A percentile compares a stretch with the other conserved stretches of the same genome.
Evolutionary conservation across 306 rosid genomes (phyloP).

Genomic region (Cercis canadensis): DNA sequence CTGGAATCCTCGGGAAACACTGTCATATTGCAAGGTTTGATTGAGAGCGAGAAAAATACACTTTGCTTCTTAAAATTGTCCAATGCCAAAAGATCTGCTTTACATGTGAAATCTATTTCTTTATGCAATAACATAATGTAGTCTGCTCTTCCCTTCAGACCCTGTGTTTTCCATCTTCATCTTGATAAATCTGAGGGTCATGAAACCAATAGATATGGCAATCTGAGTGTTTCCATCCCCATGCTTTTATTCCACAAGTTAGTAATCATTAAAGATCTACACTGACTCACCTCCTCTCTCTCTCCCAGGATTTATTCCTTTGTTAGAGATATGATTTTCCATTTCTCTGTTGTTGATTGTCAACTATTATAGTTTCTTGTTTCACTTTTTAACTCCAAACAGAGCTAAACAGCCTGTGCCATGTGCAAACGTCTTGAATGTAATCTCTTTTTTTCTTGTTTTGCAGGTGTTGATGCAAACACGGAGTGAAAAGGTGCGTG

Average conservation of each 20-base stretch:
- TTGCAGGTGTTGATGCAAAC: slow-evolving; percentile 92
- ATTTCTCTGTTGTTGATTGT: not conserved
- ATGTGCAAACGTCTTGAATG: not conserved
- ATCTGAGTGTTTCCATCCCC: not conserved
- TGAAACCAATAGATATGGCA: not conserved
- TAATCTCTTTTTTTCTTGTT: slow-evolving; percentile 12
- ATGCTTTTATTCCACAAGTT: not conserved
- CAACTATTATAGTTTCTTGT: not conserved
- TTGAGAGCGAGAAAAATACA: not conserved
- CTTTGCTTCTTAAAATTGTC: not conserved
- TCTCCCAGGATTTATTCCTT: not conserved
- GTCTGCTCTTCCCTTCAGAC: not conserved
- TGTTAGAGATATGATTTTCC: not conserved
- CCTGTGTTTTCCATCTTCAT: not conserved
- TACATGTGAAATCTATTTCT: not conserved
- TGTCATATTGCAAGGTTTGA: not conserved
- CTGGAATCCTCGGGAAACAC: not conserved
- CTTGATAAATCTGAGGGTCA: not conserved
- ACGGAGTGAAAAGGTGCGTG: slow-evolving; percentile 70
- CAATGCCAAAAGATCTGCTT: not conserved
- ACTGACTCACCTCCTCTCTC: not conserved
- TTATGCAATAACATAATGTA: not conserved
- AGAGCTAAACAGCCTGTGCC: not conserved
- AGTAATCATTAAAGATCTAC: not conserved
- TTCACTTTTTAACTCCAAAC: not conserved